These are phyloP conservation scores for Incumbomyces lentus DNA, from an alignment of 2,329 filamentous ascomycete species.

Conservation along the genomic window DNA sequence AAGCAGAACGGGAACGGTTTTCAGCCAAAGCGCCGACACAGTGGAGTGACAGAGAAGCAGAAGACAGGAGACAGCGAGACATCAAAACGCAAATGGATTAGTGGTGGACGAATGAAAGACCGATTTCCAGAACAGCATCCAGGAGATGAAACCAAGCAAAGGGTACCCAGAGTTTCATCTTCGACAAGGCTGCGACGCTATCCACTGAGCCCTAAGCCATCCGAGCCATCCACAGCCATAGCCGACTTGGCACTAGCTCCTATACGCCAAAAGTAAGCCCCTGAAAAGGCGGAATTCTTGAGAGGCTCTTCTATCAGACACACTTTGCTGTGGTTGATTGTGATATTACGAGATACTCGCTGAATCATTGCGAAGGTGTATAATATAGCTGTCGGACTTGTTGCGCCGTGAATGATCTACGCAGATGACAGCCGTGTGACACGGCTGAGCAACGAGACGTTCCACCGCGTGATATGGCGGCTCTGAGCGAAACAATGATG, in stretches of 20 bases:
- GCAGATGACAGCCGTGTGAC: no score
- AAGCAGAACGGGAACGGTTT: neutral
- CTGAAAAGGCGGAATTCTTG: no score
- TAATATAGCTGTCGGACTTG: no score
- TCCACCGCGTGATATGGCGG: no score
- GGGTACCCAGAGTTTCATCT: slow-evolving; percentile 5
- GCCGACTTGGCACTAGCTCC: neutral
- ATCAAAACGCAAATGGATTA: neutral
- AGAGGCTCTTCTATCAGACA: no score
- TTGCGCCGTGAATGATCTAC: no score
- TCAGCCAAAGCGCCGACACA: neutral
- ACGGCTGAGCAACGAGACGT: neutral
- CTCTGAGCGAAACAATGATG: slow-evolving; percentile 13
- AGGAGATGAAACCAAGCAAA: slow-evolving; percentile 13
- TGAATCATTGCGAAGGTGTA: no score
- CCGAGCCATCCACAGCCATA: neutral
- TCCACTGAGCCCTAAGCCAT: no score
- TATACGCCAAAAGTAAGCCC: neutral
- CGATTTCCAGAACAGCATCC: slow-evolving; percentile 5
- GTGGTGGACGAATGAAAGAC: slow-evolving; percentile 7
- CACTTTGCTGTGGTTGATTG: no score
- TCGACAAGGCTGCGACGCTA: neutral
- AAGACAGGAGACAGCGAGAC: slow-evolving; percentile 1
- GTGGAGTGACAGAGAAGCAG: slow-evolving; percentile 1
- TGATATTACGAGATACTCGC: no score